Conservation (phyloP, 768 basidiomycete genomes). For the Tricholoma bakamatsutake region DNA sequence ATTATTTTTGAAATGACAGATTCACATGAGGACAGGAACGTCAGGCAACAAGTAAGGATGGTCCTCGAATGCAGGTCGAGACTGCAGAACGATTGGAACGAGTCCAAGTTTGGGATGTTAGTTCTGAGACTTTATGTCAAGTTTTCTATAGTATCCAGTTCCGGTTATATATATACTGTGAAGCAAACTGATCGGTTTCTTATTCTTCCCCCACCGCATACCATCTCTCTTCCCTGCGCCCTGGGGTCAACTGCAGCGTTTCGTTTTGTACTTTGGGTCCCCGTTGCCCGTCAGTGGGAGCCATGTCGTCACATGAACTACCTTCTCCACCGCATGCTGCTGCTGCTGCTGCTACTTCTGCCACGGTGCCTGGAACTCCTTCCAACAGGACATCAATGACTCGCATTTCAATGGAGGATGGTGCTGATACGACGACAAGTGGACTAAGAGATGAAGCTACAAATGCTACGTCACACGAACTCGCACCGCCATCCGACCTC, state of each 20-base stretch:
- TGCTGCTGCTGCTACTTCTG: slow-evolving; percentile 2
- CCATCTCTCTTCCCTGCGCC: neutral
- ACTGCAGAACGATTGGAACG: too few relatives aligned
- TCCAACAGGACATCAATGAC: slow-evolving; percentile 17
- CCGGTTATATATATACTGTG: neutral
- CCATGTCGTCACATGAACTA: slow-evolving; percentile 15
- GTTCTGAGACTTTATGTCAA: too few relatives aligned
- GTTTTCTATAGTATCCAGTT: too few relatives aligned
- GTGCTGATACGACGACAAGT: neutral
- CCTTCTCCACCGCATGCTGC: slow-evolving; percentile 8
- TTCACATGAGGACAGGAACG: too few relatives aligned
- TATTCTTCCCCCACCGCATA: neutral
- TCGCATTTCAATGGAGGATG: slow-evolving; percentile 9
- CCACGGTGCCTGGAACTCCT: neutral
- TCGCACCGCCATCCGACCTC: neutral
- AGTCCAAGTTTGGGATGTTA: too few relatives aligned
- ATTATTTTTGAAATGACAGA: too few relatives aligned
- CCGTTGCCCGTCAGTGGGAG: neutral
- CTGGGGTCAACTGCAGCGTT: neutral
- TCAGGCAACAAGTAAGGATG: too few relatives aligned
- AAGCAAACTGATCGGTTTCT: neutral
- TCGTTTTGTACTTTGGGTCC: neutral
- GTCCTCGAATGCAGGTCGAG: too few relatives aligned
- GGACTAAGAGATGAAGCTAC: slow-evolving; percentile 1
- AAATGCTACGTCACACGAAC: slow-evolving; percentile 9